phyloP scores from a whole-genome alignment of 1,284 basidiomycete genomes.

The Vanrija sp. region DNA sequence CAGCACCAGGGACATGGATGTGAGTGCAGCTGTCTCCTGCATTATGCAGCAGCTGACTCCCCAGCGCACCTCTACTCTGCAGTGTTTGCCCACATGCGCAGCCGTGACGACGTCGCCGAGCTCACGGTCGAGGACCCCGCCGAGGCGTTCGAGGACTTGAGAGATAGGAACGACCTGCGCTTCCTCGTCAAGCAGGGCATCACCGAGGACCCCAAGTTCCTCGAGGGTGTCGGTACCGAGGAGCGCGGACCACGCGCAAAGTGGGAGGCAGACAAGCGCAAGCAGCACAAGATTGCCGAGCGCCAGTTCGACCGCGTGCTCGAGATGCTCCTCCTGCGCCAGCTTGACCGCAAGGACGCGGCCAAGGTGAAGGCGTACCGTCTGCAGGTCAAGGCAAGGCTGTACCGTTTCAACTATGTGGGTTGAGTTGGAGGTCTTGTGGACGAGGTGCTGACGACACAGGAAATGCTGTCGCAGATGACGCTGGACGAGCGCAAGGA shows the following conservation, averaged over 20 bases:
- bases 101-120: slow-evolving; percentile 69
- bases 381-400: slow-evolving; percentile 80
- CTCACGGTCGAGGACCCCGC: slow-evolving; percentile 96
- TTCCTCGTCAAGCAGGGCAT: slow-evolving; percentile 56
- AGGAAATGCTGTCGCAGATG: slow-evolving; percentile 83
- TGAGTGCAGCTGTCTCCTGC: slow-evolving; percentile 50
- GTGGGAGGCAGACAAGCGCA: slow-evolving; percentile 77
- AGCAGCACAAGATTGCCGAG: slow-evolving; percentile 84
- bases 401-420: slow-evolving; percentile 93
- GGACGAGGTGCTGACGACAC: slow-evolving; percentile 14
- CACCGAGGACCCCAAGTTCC: slow-evolving; percentile 33
- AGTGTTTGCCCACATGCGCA: slow-evolving; percentile 73
- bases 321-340: slow-evolving; percentile 82
- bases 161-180: slow-evolving; percentile 85
- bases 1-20: slow-evolving; percentile 87
- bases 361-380: slow-evolving; percentile 63
- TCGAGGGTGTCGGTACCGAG: slow-evolving; percentile 30
- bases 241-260: slow-evolving; percentile 28
- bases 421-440: slow-evolving; percentile 32
- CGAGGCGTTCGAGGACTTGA: slow-evolving; percentile 67
- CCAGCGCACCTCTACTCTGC: slow-evolving; percentile 81
- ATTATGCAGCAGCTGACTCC: not conserved
- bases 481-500: slow-evolving; percentile 78
- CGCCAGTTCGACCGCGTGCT: slow-evolving; percentile 87
- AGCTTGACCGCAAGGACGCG: slow-evolving; percentile 63